Conservation (phyloP, 176 grass and related monocot genomes). For the Carex cristatella region DNA sequence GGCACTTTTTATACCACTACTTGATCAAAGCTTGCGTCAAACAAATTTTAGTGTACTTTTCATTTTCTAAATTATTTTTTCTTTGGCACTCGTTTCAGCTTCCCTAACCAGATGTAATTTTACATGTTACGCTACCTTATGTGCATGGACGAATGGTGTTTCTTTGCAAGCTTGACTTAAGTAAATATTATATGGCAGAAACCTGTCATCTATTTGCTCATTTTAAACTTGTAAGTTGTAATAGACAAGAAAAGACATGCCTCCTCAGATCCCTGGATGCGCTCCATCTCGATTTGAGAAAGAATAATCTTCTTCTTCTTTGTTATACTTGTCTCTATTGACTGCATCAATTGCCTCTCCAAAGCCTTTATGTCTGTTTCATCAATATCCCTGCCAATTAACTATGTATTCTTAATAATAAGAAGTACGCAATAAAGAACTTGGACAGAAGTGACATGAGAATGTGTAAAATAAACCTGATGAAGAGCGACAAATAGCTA, state of each 20-base stretch:
- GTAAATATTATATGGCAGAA: not conserved
- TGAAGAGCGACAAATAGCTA: slow-evolving; percentile 91
- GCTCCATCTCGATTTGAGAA: slow-evolving; percentile 95
- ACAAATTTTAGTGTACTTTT: not conserved
- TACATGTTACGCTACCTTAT: not conserved
- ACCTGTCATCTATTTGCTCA: not conserved
- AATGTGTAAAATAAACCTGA: slow-evolving; percentile 52
- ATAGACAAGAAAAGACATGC: slow-evolving; percentile 28
- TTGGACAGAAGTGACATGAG: not conserved
- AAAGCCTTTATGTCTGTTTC: slow-evolving; percentile 85
- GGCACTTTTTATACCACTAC: not conserved
- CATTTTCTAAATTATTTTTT: not conserved
- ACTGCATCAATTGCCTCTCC: slow-evolving; percentile 87
- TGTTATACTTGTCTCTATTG: slow-evolving; percentile 71
- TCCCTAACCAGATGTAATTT: not conserved
- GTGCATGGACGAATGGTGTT: not conserved
- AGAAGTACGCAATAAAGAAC: not conserved
- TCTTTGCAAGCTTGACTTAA: not conserved
- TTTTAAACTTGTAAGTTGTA: not conserved
- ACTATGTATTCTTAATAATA: slow-evolving; percentile 25
- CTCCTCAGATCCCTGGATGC: slow-evolving; percentile 94
- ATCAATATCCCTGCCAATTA: slow-evolving; percentile 64
- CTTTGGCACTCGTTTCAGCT: not conserved
- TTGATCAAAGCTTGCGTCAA: not conserved
- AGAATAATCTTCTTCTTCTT: slow-evolving; percentile 99